phyloP scores from a whole-genome alignment of 371 early-diverging fungal genomes.

The Zancudomyces culisetae region DNA sequence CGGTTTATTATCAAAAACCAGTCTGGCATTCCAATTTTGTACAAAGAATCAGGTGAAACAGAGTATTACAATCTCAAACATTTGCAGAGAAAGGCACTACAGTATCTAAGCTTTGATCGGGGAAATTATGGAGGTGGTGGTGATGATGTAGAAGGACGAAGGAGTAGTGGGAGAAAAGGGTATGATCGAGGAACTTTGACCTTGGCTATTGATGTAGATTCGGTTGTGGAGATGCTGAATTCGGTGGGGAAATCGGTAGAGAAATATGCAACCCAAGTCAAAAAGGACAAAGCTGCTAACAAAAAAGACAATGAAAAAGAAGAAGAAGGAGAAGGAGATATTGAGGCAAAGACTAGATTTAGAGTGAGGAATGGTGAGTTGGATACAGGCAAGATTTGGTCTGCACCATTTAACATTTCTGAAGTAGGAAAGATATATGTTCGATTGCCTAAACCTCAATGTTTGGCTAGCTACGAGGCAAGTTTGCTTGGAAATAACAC shows the following conservation, averaged over 20 bases:
- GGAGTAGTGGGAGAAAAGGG: too few relatives aligned
- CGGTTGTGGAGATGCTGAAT: slow-evolving; percentile 1
- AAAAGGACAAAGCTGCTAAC: too few relatives aligned
- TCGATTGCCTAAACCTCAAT: slow-evolving; percentile 34
- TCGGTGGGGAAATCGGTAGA: not conserved
- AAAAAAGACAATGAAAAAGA: too few relatives aligned
- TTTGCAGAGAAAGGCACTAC: slow-evolving; percentile 41
- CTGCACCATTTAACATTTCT: slow-evolving; percentile 70
- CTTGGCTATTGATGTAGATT: slow-evolving; percentile 15
- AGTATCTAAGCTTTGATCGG: slow-evolving; percentile 38
- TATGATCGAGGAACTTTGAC: slow-evolving; percentile 53
- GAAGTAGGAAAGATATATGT: slow-evolving; percentile 72
- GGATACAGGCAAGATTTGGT: slow-evolving; percentile 35
- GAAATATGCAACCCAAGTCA: too few relatives aligned
- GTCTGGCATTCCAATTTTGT: slow-evolving; percentile 36
- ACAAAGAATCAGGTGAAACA: slow-evolving; percentile 10
- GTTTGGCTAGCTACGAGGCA: slow-evolving; percentile 4
- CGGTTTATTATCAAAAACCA: slow-evolving; percentile 81
- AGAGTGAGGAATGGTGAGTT: not conserved
- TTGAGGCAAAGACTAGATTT: too few relatives aligned
- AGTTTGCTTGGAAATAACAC: not conserved
- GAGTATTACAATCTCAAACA: slow-evolving; percentile 27
- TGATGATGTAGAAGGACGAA: too few relatives aligned
- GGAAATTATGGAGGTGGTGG: too few relatives aligned
- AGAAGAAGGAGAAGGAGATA: too few relatives aligned